Percentiles rank a stretch among this genome's conserved stretches.
These are phyloP conservation scores for Pelargonium citronellum DNA, from an alignment of 441 rosid species.

Conservation along the genomic window DNA sequence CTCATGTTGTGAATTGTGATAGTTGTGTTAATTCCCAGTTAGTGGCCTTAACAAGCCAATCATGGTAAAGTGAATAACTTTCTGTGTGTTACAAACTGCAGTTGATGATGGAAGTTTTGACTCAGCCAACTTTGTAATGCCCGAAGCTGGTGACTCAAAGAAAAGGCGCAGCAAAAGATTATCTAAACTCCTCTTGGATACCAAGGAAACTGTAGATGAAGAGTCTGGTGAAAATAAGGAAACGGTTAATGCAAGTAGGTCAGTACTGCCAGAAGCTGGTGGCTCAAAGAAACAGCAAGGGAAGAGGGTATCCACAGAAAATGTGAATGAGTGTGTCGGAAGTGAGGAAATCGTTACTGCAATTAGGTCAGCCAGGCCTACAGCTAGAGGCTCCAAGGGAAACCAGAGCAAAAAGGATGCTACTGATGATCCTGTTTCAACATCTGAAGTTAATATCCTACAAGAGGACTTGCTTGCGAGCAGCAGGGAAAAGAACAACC, in stretches of 20 bases:
- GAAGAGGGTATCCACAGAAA: constrained; percentile 10
- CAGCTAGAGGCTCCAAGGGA: constrained; percentile 20
- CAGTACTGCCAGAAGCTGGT: constrained; percentile 19
- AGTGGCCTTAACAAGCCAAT: constrained; percentile 8
- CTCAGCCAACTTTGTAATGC: constrained; percentile 9
- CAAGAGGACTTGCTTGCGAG: constrained; percentile 21
- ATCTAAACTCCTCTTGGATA: not conserved
- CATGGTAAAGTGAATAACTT: constrained; percentile 10
- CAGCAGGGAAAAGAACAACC: constrained; percentile 15
- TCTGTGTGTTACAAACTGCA: constrained; percentile 23
- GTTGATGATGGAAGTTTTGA: constrained; percentile 30
- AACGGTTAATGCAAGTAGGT: not conserved
- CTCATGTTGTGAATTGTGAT: constrained; percentile 15
- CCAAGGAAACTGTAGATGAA: not conserved
- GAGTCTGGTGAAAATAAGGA: constrained; percentile 4
- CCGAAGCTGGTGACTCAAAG: not conserved
- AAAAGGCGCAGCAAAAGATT: not conserved
- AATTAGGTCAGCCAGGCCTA: constrained; percentile 12
- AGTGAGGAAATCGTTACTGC: constrained; percentile 20
- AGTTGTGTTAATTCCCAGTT: not conserved
- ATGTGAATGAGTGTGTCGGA: constrained; percentile 16
- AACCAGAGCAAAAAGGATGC: constrained; percentile 15
- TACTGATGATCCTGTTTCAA: constrained; percentile 16
- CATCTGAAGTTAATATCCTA: constrained; percentile 24
- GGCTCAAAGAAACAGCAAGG: constrained; percentile 17